Conservation (phyloP, 1,139 yeast species). For the Candida frijolesensis region DNA sequence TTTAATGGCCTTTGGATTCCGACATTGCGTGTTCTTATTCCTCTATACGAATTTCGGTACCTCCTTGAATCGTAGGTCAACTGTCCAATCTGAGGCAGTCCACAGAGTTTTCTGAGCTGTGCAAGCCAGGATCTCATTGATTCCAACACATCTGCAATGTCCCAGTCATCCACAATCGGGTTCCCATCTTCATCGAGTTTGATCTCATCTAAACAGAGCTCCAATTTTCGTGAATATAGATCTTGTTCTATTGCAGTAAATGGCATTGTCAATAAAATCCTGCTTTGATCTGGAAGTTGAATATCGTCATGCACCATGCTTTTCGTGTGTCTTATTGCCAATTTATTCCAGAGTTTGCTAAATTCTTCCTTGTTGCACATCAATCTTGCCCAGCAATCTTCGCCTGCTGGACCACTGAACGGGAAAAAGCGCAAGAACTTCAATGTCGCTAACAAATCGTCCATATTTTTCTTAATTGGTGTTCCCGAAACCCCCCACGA, state of each 20-base stretch:
- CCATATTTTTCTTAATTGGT: constrained; percentile 68
- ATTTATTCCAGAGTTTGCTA: constrained; percentile 42
- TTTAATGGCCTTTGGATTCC: constrained; percentile 29
- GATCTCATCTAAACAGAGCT: constrained; percentile 63
- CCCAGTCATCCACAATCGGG: constrained; percentile 54
- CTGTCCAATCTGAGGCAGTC: constrained; percentile 74
- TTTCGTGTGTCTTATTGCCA: constrained; percentile 81
- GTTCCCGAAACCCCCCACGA: constrained; percentile 99
- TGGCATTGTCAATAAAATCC: constrained; percentile 69
- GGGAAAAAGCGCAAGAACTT: constrained; percentile 71
- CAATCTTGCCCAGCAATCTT: constrained; percentile 38
- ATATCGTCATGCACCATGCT: constrained; percentile 80
- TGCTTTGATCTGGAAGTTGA: constrained; percentile 71
- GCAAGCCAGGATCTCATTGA: constrained; percentile 68
- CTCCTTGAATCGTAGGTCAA: constrained; percentile 33
- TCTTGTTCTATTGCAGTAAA: constrained; percentile 84
- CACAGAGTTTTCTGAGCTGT: constrained; percentile 74
- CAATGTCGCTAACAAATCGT: constrained; percentile 71
- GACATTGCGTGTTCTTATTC: constrained; percentile 14
- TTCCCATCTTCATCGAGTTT: constrained; percentile 61
- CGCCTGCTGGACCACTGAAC: constrained; percentile 47
- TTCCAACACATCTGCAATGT: constrained; percentile 43
- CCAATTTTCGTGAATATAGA: constrained; percentile 67
- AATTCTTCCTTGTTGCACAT: constrained; percentile 41
- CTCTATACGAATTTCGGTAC: constrained; percentile 24